These are phyloP conservation scores for Stachybotrys chlorohalonatus DNA, from an alignment of 2,329 filamentous ascomycete genomes.

Conservation along the genomic window DNA sequence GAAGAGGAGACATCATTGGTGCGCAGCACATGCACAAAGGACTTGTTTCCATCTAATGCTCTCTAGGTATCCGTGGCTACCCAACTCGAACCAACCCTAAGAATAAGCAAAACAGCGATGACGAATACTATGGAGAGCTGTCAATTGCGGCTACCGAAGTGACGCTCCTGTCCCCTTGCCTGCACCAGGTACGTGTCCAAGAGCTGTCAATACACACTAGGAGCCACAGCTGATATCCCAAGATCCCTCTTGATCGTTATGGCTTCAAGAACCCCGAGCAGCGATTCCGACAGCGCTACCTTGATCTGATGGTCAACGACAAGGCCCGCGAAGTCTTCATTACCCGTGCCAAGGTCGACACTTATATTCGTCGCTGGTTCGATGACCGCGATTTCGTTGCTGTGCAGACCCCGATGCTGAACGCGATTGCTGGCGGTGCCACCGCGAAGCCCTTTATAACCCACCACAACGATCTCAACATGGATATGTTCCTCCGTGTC, in stretches of 20 bases:
- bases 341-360: conserved; percentile 78
- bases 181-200: conserved; percentile 55
- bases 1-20: conserved; percentile 88
- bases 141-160: conserved; percentile 89
- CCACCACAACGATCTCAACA: conserved; percentile 90
- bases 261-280: conserved; percentile 95
- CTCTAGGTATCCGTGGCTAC: conserved; percentile 17
- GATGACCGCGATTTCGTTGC: conserved; percentile 83
- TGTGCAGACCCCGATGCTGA: conserved; percentile 97
- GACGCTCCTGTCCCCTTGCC: conserved; percentile 76
- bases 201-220: background rate
- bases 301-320: conserved; percentile 97
- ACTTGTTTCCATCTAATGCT: background rate
- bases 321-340: conserved; percentile 73
- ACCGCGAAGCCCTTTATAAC: conserved; percentile 91
- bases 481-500: conserved; percentile 90
- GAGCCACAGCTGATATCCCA: conserved; percentile 22
- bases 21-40: conserved; percentile 11
- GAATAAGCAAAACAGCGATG: conserved; percentile 71
- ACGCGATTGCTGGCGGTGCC: conserved; percentile 87
- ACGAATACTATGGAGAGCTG: conserved; percentile 58
- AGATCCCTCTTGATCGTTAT: conserved; percentile 72
- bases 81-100: conserved; percentile 68
- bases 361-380: conserved; percentile 82
- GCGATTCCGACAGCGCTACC: conserved; percentile 84